These are phyloP conservation scores for Sisymbrium altissimum DNA, from an alignment of 345 rosid species.

Conservation along the genomic window DNA sequence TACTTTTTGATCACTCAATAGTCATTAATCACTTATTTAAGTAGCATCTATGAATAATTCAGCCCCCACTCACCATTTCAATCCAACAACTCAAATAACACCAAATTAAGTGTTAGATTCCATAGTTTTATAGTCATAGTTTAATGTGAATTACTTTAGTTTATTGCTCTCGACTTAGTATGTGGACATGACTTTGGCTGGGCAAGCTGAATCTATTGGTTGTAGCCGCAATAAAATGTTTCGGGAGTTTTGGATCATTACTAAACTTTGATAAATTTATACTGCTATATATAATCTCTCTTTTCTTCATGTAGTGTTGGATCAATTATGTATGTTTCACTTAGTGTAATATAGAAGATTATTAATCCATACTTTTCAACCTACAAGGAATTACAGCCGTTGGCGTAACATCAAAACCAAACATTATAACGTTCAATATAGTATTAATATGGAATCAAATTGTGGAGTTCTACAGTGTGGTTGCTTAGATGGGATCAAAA, in stretches of 20 bases:
- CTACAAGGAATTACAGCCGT: neutral
- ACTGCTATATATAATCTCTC: neutral
- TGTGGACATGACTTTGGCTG: neutral
- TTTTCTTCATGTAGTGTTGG: neutral
- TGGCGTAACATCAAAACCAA: neutral
- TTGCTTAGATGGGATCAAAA: neutral
- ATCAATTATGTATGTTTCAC: neutral
- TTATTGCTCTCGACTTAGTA: neutral
- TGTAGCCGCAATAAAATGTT: neutral
- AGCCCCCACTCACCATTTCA: constrained; percentile 44
- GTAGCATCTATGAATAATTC: constrained; percentile 20
- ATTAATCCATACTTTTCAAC: neutral
- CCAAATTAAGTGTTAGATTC: constrained; percentile 24
- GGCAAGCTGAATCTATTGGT: neutral
- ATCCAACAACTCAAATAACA: constrained; percentile 26
- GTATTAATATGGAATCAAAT: no score
- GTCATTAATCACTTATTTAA: constrained; percentile 9
- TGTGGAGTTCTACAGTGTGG: neutral
- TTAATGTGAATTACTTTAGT: neutral
- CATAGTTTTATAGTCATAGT: neutral
- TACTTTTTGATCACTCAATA: constrained; percentile 31
- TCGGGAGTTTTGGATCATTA: neutral
- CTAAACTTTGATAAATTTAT: neutral
- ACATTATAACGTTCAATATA: neutral
- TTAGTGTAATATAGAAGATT: neutral